phyloP scores from a whole-genome alignment of 202 grass and related monocot genomes.

The Elaeis oleifera region DNA sequence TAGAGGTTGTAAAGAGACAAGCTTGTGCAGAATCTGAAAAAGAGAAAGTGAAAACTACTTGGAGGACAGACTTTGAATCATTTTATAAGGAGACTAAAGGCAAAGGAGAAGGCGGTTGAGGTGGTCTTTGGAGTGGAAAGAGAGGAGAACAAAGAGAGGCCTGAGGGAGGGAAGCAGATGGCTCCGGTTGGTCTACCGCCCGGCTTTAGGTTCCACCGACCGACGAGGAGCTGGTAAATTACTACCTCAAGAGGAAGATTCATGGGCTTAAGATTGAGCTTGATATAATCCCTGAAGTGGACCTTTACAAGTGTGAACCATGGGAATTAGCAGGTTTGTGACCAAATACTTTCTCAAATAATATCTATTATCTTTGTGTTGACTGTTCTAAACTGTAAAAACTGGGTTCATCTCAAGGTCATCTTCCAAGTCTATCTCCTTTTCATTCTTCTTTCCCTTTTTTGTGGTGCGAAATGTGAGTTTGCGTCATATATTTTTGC shows the following conservation, averaged over 20 bases:
- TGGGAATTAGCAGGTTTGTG: constrained; percentile 81
- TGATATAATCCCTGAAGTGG: constrained; percentile 93
- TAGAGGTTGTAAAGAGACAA: constrained; percentile 38
- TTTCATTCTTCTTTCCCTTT: neutral
- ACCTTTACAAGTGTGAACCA: constrained; percentile 93
- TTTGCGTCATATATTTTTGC: constrained; percentile 23
- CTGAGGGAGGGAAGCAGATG: constrained; percentile 37
- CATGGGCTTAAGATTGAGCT: constrained; percentile 90
- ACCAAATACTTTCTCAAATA: neutral
- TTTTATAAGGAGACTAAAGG: constrained; percentile 33
- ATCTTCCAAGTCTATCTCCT: neutral
- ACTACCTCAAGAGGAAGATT: constrained; percentile 98
- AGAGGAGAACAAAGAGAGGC: neutral
- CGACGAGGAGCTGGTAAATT: constrained; percentile 96
- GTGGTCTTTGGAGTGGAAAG: neutral
- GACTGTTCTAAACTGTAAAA: too few relatives aligned
- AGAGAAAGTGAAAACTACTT: constrained; percentile 72
- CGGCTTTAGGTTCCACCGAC: constrained; percentile 98
- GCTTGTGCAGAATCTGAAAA: constrained; percentile 71
- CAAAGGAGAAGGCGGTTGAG: constrained; percentile 5
- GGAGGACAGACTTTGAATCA: constrained; percentile 88
- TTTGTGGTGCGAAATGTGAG: too few relatives aligned
- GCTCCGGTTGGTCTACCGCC: constrained; percentile 86
- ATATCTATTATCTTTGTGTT: neutral
- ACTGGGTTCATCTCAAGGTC: too few relatives aligned